These are phyloP conservation scores for Mortierella sp. DNA, from an alignment of 371 early-diverging fungal species.

Conservation along the genomic window DNA sequence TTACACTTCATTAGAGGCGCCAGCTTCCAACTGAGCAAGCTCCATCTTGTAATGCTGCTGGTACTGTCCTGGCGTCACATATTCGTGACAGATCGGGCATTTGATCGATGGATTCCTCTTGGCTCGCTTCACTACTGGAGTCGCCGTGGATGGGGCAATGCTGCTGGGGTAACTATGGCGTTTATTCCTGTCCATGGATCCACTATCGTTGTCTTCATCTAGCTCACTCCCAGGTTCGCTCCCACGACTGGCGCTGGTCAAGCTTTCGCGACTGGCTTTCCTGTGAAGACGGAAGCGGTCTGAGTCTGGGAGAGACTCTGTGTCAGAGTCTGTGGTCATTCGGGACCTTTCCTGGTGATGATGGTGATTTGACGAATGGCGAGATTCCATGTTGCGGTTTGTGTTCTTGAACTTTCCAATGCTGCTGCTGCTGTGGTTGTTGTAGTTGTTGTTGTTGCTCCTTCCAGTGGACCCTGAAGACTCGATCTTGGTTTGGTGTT, in stretches of 20 bases:
- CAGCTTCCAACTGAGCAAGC: slow-evolving; percentile 58
- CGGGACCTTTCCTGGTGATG: not conserved
- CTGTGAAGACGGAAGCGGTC: not conserved
- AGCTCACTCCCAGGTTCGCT: slow-evolving; percentile 2
- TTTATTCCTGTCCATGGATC: not conserved
- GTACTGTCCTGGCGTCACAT: slow-evolving; percentile 65
- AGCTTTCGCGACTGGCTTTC: not conserved
- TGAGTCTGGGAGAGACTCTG: not conserved
- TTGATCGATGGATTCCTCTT: slow-evolving; percentile 59
- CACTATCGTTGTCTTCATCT: not conserved
- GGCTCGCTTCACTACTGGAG: slow-evolving; percentile 26
- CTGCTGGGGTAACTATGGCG: not conserved
- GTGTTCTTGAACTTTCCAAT: not conserved
- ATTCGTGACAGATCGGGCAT: slow-evolving; percentile 71
- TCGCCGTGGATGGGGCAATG: not conserved
- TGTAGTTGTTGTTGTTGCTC: not conserved
- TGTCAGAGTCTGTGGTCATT: slow-evolving; percentile 4
- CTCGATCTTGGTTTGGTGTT: not conserved
- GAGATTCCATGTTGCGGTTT: not conserved
- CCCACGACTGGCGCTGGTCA: not conserved
- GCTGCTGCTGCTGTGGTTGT: not conserved
- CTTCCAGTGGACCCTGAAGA: not conserved
- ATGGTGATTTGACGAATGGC: not conserved
- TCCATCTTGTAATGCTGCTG: slow-evolving; percentile 68
- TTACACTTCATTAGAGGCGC: slow-evolving; percentile 56